phyloP scores from a whole-genome alignment of 140 eudicot species.

The Flaveria floridana region DNA sequence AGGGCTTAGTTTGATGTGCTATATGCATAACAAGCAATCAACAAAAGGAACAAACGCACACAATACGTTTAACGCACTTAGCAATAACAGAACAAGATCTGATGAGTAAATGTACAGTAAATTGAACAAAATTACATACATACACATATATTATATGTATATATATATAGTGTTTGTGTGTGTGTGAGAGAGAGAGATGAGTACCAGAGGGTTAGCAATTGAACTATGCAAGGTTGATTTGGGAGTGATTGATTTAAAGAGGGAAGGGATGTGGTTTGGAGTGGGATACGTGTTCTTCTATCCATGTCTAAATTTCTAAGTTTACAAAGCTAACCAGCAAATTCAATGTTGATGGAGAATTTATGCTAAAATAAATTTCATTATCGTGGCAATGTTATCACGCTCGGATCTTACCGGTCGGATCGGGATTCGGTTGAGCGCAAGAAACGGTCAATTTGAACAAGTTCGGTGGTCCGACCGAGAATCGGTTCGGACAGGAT shows the following conservation, averaged over 20 bases:
- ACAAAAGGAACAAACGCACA: neutral
- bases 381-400: too few species aligned
- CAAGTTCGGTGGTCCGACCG: too few species aligned
- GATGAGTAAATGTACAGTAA: slow-evolving; percentile 8
- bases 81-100: slow-evolving; percentile 8
- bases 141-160: too few species aligned
- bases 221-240: slow-evolving; percentile 5
- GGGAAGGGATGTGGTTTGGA: slow-evolving; percentile 35
- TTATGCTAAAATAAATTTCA: too few species aligned
- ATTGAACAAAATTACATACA: neutral
- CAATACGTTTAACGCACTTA: neutral
- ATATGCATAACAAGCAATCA: neutral
- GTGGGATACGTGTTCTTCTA: slow-evolving; percentile 31
- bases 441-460: too few species aligned
- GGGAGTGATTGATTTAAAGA: slow-evolving; percentile 23
- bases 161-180: too few species aligned
- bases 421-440: too few species aligned
- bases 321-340: too few species aligned
- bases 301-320: slow-evolving; percentile 22
- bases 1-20: slow-evolving; percentile 13
- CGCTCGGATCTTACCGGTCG: too few species aligned
- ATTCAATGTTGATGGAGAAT: too few species aligned
- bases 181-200: neutral
- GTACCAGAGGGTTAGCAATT: slow-evolving; percentile 14
- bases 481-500: too few species aligned